A percentile compares a stretch with the other conserved stretches of the same genome.
phyloP scores from a whole-genome alignment of 352 stramenopile genomes.

The Globisporangium cederbergense region DNA sequence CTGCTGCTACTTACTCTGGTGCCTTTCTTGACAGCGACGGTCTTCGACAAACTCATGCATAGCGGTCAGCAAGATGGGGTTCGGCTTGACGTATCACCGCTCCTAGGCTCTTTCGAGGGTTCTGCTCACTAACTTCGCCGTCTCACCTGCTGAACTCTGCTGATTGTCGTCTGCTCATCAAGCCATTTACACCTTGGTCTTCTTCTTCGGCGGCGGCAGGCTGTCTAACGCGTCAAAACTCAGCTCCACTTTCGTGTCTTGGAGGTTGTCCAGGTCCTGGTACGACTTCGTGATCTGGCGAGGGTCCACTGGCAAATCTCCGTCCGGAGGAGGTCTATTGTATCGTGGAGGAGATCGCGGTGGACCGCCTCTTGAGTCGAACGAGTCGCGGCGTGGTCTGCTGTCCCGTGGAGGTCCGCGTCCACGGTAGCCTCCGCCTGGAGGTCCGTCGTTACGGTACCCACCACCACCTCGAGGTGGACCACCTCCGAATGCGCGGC shows the following conservation, averaged over 20 bases:
- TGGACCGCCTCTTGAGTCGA: constrained; percentile 27
- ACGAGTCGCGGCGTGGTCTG: constrained; percentile 38
- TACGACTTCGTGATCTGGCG: constrained; percentile 83
- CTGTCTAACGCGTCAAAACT: constrained; percentile 80
- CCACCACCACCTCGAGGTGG: constrained; percentile 32
- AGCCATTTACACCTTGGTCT: constrained; percentile 59
- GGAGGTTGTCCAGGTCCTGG: constrained; percentile 78
- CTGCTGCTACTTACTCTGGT: no score
- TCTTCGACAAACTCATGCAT: no score
- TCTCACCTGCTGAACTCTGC: neutral
- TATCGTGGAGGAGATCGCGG: constrained; percentile 34
- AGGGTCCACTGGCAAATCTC: constrained; percentile 72
- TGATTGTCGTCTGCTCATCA: neutral
- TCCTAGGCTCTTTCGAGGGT: no score
- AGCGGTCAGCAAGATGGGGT: no score
- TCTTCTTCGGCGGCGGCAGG: constrained; percentile 83
- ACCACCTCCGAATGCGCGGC: constrained; percentile 11
- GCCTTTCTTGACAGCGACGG: no score
- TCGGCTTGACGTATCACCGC: no score
- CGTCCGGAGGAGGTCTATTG: constrained; percentile 41
- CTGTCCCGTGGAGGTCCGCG: constrained; percentile 54
- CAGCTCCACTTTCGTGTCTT: constrained; percentile 81
- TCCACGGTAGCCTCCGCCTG: constrained; percentile 32
- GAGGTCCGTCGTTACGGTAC: constrained; percentile 52
- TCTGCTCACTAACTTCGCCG: neutral